phyloP scores from a whole-genome alignment of 345 rosid genomes.

The Aethionema arabicum region DNA sequence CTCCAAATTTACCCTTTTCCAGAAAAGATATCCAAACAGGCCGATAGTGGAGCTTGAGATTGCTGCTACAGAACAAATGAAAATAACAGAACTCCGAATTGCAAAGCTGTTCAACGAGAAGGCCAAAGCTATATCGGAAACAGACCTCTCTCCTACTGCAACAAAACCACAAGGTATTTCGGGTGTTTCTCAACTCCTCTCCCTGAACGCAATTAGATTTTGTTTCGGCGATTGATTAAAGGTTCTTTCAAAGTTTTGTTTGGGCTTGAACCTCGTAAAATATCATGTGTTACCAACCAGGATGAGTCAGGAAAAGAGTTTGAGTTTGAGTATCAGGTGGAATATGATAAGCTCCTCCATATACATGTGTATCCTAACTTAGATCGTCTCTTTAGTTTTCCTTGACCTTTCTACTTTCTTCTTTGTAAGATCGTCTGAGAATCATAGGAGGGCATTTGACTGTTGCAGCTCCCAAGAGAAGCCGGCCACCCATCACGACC shows the following conservation, averaged over 20 bases:
- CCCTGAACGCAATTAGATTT: not conserved
- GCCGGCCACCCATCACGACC: slow-evolving; percentile 85
- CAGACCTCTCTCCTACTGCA: slow-evolving; percentile 25
- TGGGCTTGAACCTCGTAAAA: not conserved
- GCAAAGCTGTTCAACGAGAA: slow-evolving; percentile 63
- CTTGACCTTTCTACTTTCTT: slow-evolving; percentile 21
- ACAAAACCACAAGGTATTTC: slow-evolving; percentile 62
- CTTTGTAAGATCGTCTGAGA: slow-evolving; percentile 66
- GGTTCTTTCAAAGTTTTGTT: not conserved
- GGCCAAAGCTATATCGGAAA: slow-evolving; percentile 33
- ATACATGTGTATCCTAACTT: not conserved
- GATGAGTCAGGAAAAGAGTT: slow-evolving; percentile 1
- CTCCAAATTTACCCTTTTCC: slow-evolving; percentile 8
- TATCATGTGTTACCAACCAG: too few relatives aligned
- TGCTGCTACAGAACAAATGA: slow-evolving; percentile 93
- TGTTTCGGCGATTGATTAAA: too few relatives aligned
- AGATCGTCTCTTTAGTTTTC: not conserved
- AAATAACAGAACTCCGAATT: slow-evolving; percentile 77
- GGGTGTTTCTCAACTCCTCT: slow-evolving; percentile 3
- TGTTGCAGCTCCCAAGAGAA: slow-evolving; percentile 46
- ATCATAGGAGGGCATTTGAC: slow-evolving; percentile 72
- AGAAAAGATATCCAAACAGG: slow-evolving; percentile 76
- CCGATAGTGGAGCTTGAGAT: slow-evolving; percentile 78
- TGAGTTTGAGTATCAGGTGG: not conserved
- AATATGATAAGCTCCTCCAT: not conserved